A percentile compares a stretch with the other conserved stretches of the same genome.
Conservation (phyloP, 768 basidiomycete genomes). For the Pleurotus ostreatus region DNA sequence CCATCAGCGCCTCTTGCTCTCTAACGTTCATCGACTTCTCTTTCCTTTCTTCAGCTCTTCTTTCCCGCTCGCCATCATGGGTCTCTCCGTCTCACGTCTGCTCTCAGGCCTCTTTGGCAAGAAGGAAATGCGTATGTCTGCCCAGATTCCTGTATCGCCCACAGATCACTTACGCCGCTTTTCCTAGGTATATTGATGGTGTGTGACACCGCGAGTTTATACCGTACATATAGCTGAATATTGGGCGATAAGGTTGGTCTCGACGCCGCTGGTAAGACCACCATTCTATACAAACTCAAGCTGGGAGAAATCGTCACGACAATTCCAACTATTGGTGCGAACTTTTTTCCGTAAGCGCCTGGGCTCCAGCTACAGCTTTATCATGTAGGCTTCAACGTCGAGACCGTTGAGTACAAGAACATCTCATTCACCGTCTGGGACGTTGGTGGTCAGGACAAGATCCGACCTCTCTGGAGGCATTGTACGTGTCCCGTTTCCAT, state of each 20-base stretch:
- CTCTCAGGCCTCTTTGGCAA: slow-evolving; percentile 91
- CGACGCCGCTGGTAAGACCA: slow-evolving; percentile 98
- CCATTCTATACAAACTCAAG: slow-evolving; percentile 99
- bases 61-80: slow-evolving; percentile 52
- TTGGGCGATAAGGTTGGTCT: slow-evolving; percentile 76
- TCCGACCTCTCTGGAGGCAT: slow-evolving; percentile 99
- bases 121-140: slow-evolving; percentile 95
- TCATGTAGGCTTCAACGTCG: slow-evolving; percentile 94
- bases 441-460: slow-evolving; percentile 99
- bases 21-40: slow-evolving; percentile 9
- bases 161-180: slow-evolving; percentile 9
- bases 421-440: slow-evolving; percentile 99
- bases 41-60: slow-evolving; percentile 17
- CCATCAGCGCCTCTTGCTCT: slow-evolving; percentile 17
- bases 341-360: slow-evolving; percentile 8
- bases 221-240: not conserved
- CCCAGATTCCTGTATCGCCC: slow-evolving; percentile 23
- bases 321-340: slow-evolving; percentile 97
- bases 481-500: slow-evolving; percentile 56
- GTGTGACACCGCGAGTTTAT: slow-evolving; percentile 20
- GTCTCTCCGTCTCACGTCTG: slow-evolving; percentile 70
- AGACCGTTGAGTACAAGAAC: slow-evolving; percentile 99
- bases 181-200: slow-evolving; percentile 94
- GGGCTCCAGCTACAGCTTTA: slow-evolving; percentile 15
- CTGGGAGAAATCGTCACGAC: slow-evolving; percentile 99